Base-by-base conservation (phyloP, 2,329 filamentous ascomycete genomes). In the Monosporascus sp. region DNA sequence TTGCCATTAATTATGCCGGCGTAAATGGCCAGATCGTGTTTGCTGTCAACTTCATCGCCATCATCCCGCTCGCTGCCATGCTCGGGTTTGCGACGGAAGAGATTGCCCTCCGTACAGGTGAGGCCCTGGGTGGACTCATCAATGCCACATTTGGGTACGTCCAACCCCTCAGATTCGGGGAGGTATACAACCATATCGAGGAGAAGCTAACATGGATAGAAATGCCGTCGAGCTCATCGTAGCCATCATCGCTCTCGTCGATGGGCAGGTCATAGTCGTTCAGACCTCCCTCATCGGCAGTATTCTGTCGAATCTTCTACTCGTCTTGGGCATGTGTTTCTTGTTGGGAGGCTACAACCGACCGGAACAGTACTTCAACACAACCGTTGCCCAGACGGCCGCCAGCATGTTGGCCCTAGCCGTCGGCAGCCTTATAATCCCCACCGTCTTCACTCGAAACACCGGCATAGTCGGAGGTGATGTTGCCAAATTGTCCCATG, bases 221-320 rank as follows among this genome's bases (percentile, higher is more conserved):
- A 95, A 96, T 65, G 91, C 91, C 5, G 90, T 95, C 56, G 91
- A 96, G 67, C 74, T 96, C 63, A 96, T 96, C 56, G 89, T 97
- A 45, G 88, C 89, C 24, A 84, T 97, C 61, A 88, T 96, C 61
- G 92, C 92, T 1, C 74, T 97, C 47, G 74, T 81, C 28, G 81
- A 95, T 55, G 69, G 80, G 50, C 82, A 96, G 70, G 82, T 95
- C 24, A 75, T 87, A 37, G 95, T 97, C 56, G 91, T 97, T 7
- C 91, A 97, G 70, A 96, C 92, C 0, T 97, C 92, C 0, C 78
- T 97, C 28, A 89, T 97, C 57, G 92, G 92, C 52, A 92, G 87
- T 70, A 96, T 97, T 69, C 77, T 97, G 22, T 96, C 91, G 43
- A 97, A 97, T 68, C 72, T 97, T 54, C 80, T 96, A 3, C 81